Evolutionary conservation across 129 eudicot species (phyloP).

Genomic region (Ambrosia artemisiifolia): DNA sequence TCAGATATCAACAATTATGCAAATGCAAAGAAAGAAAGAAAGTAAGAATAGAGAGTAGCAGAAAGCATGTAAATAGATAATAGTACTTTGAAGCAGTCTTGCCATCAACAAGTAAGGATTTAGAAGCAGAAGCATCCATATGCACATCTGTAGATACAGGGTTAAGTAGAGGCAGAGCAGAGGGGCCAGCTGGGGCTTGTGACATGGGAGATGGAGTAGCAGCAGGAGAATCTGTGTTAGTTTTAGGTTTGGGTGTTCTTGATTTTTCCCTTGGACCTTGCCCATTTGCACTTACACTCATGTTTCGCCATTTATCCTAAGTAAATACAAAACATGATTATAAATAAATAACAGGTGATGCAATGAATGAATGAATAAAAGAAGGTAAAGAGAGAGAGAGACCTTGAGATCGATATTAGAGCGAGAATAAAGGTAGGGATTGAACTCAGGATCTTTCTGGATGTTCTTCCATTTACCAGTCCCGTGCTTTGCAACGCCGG

Average conservation of each 20-base stretch:
- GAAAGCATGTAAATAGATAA: constrained; percentile 12
- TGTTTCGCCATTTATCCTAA: constrained; percentile 91
- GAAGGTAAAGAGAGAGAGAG: neutral
- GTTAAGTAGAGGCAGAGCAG: constrained; percentile 33
- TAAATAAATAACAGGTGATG: constrained; percentile 5
- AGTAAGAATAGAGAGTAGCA: neutral
- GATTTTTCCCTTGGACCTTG: constrained; percentile 50
- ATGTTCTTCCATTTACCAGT: constrained; percentile 93
- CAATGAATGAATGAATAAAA: neutral
- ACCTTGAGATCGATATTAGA: constrained; percentile 98
- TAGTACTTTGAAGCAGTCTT: constrained; percentile 73
- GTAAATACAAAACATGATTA: constrained; percentile 45
- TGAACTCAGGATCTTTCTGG: constrained; percentile 79
- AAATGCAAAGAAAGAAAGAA: constrained; percentile 20
- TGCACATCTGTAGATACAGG: constrained; percentile 40
- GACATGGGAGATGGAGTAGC: constrained; percentile 38
- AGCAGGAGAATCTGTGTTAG: constrained; percentile 45
- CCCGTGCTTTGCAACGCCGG: constrained; percentile 86
- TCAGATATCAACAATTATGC: constrained; percentile 33
- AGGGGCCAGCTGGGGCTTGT: constrained; percentile 35
- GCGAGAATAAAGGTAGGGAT: constrained; percentile 58
- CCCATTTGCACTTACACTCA: constrained; percentile 65
- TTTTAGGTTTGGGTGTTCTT: constrained; percentile 54
- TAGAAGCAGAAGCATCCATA: constrained; percentile 58
- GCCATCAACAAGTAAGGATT: constrained; percentile 46